phyloP scores from a whole-genome alignment of 208 protist genomes.

The Leishmania gerbilli region DNA sequence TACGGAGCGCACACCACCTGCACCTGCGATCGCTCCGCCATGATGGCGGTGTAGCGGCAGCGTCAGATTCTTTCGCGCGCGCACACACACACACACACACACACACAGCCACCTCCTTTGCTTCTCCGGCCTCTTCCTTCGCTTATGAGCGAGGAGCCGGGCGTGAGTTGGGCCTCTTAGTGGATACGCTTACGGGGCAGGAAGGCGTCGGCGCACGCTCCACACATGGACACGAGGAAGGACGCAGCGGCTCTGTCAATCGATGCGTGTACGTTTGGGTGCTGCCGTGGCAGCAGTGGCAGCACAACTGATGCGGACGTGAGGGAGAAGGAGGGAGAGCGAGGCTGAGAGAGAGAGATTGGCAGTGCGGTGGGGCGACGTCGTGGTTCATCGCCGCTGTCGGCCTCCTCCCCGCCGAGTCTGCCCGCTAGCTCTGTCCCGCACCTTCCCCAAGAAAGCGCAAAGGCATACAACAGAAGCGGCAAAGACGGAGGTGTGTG shows the following conservation, averaged over 20 bases:
- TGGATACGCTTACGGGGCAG: background rate
- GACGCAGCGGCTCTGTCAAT: background rate
- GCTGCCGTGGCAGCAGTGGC: background rate
- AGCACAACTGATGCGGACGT: background rate
- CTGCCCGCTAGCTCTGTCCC: background rate
- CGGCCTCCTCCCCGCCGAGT: background rate
- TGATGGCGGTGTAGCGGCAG: background rate
- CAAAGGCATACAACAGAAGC: background rate
- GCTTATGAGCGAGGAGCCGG: background rate
- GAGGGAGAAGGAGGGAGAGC: background rate
- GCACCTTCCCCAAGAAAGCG: background rate
- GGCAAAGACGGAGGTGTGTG: background rate
- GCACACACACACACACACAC: background rate
- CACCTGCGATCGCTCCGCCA: background rate
- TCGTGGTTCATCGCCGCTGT: background rate
- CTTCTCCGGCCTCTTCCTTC: background rate
- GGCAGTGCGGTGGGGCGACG: background rate
- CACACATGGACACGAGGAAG: background rate
- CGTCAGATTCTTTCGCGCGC: too few relatives aligned
- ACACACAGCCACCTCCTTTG: too few relatives aligned
- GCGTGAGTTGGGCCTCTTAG: background rate
- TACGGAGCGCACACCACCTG: slow-evolving; percentile 15
- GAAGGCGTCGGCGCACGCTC: background rate
- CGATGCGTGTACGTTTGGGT: background rate
- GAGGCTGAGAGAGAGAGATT: background rate